Evolutionary conservation across 331 rosid species (phyloP).

Genomic region (Quercus phellos): DNA sequence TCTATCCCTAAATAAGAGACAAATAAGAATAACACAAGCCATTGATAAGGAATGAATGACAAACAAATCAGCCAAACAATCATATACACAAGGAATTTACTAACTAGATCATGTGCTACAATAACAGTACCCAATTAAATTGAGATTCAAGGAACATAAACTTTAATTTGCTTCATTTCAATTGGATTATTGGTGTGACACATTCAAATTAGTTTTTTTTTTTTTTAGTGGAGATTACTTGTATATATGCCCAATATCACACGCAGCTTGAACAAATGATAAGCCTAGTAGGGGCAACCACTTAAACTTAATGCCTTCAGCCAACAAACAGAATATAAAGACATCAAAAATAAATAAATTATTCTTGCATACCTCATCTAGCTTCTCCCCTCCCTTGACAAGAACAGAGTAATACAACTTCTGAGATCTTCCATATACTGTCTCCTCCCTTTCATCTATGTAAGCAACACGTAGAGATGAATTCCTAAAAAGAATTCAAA

Average conservation of each 20-base stretch:
- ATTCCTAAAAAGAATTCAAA: constrained; percentile 42
- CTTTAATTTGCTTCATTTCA: not conserved
- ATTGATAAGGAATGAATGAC: not conserved
- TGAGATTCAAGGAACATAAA: not conserved
- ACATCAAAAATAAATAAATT: not conserved
- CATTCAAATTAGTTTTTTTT: not conserved
- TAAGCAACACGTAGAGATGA: constrained; percentile 89
- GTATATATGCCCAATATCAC: not conserved
- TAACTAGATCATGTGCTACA: not conserved
- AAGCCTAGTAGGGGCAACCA: not conserved
- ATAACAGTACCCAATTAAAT: not conserved
- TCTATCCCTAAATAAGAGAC: not conserved
- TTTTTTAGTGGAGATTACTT: not conserved
- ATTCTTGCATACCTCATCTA: constrained; percentile 73
- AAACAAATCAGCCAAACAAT: not conserved
- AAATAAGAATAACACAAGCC: not conserved
- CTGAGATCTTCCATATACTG: constrained; percentile 40
- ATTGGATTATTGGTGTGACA: not conserved
- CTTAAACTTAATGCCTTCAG: not conserved
- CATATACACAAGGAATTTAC: not conserved
- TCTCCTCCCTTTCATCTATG: constrained; percentile 72
- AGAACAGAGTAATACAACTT: constrained; percentile 73
- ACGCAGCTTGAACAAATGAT: not conserved
- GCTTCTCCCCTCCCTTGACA: constrained; percentile 90
- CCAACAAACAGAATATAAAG: not conserved